Percentiles rank a stretch among this genome's conserved stretches.
These are phyloP conservation scores for Clonostachys rhizophaga DNA, from an alignment of 2,329 filamentous ascomycete genomes.

Conservation along the genomic window DNA sequence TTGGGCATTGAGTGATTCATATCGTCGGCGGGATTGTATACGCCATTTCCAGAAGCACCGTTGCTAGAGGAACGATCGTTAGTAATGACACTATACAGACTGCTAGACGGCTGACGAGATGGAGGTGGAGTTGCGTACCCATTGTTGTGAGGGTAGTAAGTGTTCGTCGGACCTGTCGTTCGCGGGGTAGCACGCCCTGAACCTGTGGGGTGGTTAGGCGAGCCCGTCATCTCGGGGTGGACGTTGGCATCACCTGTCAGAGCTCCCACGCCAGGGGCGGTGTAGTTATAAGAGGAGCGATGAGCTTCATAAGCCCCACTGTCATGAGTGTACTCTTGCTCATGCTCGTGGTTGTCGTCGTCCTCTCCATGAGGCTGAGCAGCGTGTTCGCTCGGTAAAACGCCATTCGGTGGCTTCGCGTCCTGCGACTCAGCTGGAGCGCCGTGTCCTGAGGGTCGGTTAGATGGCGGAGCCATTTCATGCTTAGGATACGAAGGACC, in stretches of 20 bases:
- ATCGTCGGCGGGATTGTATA: slow-evolving; percentile 65
- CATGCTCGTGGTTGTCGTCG: slow-evolving; percentile 69
- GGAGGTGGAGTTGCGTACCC: slow-evolving; percentile 80
- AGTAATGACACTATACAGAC: slow-evolving; percentile 84
- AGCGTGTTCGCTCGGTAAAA: slow-evolving; percentile 48
- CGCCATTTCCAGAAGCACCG: slow-evolving; percentile 55
- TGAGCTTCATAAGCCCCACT: slow-evolving; percentile 69
- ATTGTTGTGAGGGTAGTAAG: slow-evolving; percentile 64
- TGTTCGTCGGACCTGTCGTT: slow-evolving; percentile 65
- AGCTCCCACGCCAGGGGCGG: slow-evolving; percentile 59
- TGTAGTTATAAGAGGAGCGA: slow-evolving; percentile 75
- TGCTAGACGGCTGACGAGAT: slow-evolving; percentile 65
- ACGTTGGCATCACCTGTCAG: slow-evolving; percentile 70
- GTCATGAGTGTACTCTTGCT: slow-evolving; percentile 83
- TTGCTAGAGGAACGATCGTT: slow-evolving; percentile 67
- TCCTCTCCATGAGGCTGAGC: slow-evolving; percentile 57
- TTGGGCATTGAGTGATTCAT: slow-evolving; percentile 50
- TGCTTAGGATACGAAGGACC: slow-evolving; percentile 68
- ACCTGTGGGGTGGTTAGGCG: slow-evolving; percentile 71
- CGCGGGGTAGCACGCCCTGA: slow-evolving; percentile 84
- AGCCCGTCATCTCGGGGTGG: slow-evolving; percentile 77
- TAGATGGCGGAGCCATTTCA: slow-evolving; percentile 82
- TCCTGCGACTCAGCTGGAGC: slow-evolving; percentile 58
- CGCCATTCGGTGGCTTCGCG: slow-evolving; percentile 60
- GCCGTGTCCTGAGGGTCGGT: slow-evolving; percentile 52